These are phyloP conservation scores for Ceratocystis huliohia DNA, from an alignment of 2,329 filamentous ascomycete species.

Conservation along the genomic window DNA sequence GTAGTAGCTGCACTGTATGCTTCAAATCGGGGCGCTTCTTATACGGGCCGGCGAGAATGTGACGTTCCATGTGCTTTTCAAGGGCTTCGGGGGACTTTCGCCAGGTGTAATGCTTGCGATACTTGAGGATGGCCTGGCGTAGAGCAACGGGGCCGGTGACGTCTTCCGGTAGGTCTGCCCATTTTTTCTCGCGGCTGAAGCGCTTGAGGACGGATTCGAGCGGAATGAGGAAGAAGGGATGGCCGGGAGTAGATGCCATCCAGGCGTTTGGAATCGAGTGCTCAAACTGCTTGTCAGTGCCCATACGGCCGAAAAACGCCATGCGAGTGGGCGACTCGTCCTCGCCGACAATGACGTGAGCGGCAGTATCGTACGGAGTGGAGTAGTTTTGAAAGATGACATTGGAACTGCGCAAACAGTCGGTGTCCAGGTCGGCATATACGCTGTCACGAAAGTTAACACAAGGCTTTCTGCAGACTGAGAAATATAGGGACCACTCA, in stretches of 20 bases:
- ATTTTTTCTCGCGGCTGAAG: slow-evolving; percentile 5
- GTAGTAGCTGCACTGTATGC: slow-evolving; percentile 23
- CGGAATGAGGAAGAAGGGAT: slow-evolving; percentile 28
- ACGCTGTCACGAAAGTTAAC: slow-evolving; percentile 21
- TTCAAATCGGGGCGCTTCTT: not conserved
- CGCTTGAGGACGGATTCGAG: slow-evolving; percentile 22
- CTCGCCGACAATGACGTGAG: slow-evolving; percentile 1
- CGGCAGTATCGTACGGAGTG: slow-evolving; percentile 1
- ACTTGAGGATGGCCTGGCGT: slow-evolving; percentile 20
- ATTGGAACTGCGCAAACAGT: slow-evolving; percentile 26
- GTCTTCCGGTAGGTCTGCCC: slow-evolving; percentile 13
- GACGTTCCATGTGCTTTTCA: slow-evolving; percentile 11
- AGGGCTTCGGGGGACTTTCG: not conserved
- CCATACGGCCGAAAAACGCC: slow-evolving; percentile 28
- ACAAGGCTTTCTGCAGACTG: too few relatives aligned
- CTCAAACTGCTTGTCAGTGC: slow-evolving; percentile 24
- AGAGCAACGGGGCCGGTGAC: slow-evolving; percentile 22
- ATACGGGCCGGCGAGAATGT: slow-evolving; percentile 14
- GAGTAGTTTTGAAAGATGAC: slow-evolving; percentile 24
- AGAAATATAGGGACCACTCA: slow-evolving; percentile 19
- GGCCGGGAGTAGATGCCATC: slow-evolving; percentile 29
- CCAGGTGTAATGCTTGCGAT: slow-evolving; percentile 16
- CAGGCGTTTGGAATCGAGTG: slow-evolving; percentile 30
- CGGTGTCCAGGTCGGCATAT: slow-evolving; percentile 28
- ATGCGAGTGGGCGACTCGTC: slow-evolving; percentile 12